Base-by-base conservation (phyloP, 2,329 filamentous ascomycete genomes). In the Colletotrichum coccodes region DNA sequence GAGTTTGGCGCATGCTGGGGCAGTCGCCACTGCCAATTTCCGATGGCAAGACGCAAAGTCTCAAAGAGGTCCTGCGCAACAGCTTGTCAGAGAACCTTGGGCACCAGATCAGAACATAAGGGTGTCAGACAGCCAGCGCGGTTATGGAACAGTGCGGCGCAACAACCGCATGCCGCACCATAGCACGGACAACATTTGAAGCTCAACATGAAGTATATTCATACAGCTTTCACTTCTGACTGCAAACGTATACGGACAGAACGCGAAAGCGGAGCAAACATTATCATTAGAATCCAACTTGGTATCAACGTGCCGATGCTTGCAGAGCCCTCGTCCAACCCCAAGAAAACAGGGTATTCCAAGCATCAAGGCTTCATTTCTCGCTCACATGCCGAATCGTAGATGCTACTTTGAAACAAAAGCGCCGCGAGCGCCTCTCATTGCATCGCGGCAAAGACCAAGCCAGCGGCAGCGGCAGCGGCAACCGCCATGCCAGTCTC, bases 401-500 rank as follows among this genome's bases (percentile, higher is more conserved):
- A 21, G 26, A 50, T 32, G 16, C n/a, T 9, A 5, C 47, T 9
- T 16, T 18, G 2, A 12, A 32, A 30, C 1, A 49, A 50, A 3
- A 1, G 18, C 28, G 5, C 47, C 6, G 3, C 26, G 18, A 42
- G 12, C 26, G 6, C 38, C n/a, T 8, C 3, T 21, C 7, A 58
- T 18, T 46, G 54, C 54, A 44, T 58, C 28, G 38, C 54, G 18
- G 38, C 38, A 23, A 42, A 58, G 28, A 34, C 54, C 18, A 58
- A 58, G 54, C 54, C 38, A 26, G 54, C 50, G 4, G 50, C 50
- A 8, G 50, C 54, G 28, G 18, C 54, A 18, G 54, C 54, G 18
- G 54, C 54, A 58, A 58, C 26, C 16, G 38, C 54, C 26, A 58
- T 58, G 4, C 54, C 54, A 14, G 54, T 34, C 16, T 58, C 54